Evolutionary conservation across 2,329 filamentous ascomycete species (phyloP).

Genomic region (Raffaelea albimanens): DNA sequence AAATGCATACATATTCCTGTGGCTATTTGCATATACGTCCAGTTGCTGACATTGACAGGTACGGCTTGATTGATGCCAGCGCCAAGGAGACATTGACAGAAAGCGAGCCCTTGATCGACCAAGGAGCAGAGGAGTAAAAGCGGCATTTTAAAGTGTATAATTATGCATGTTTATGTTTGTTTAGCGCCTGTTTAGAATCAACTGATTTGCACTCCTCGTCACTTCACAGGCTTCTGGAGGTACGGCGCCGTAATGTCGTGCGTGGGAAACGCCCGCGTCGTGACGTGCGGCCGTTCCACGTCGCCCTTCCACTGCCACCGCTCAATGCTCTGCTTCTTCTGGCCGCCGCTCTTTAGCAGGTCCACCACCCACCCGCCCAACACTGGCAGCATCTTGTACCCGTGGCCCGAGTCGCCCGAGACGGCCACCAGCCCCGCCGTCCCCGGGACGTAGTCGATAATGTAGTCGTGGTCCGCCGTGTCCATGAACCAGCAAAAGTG

Average conservation of each 20-base stretch:
- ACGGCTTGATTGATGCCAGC: background rate
- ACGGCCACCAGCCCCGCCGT: constrained; percentile 31
- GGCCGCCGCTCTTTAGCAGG: constrained; percentile 31
- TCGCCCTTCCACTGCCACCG: constrained; percentile 38
- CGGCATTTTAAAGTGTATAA: no score
- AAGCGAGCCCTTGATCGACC: background rate
- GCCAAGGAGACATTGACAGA: background rate
- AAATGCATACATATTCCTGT: background rate
- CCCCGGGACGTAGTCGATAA: constrained; percentile 48
- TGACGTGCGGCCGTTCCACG: background rate
- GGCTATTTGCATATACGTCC: background rate
- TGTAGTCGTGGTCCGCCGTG: constrained; percentile 48
- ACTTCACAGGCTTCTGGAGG: background rate
- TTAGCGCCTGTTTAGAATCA: no score
- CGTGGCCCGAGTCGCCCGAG: constrained; percentile 51
- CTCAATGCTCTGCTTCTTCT: constrained; percentile 21
- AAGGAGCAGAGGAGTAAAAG: background rate
- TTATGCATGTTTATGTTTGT: no score
- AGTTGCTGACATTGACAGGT: background rate
- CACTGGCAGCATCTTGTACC: constrained; percentile 53
- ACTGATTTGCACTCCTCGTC: no score
- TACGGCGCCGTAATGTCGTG: background rate
- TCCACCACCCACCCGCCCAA: constrained; percentile 26
- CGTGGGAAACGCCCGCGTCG: background rate
- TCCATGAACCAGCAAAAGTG: constrained; percentile 55